Conservation (phyloP, 805 yeast genomes). For the Zygoascus ofunaensis region DNA sequence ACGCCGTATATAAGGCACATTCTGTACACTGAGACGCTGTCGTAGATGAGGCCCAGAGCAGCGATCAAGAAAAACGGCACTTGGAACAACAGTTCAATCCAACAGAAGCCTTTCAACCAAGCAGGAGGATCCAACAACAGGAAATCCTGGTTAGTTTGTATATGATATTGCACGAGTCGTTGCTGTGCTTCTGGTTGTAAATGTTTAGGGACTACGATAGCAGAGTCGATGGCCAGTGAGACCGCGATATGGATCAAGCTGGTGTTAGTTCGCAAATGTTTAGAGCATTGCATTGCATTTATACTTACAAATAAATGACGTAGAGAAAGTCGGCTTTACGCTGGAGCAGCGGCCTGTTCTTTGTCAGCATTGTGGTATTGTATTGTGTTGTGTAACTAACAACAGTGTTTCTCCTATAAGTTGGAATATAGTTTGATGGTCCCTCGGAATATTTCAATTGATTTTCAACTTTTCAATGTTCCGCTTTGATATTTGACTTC, state of each 20-base stretch:
- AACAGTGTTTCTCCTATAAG: too few relatives aligned
- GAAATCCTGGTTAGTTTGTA: constrained; percentile 60
- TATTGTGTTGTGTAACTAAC: too few relatives aligned
- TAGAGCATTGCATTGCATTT: not conserved
- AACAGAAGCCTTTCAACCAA: constrained; percentile 70
- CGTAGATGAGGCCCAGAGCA: constrained; percentile 26
- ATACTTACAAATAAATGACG: constrained; percentile 23
- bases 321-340: constrained; percentile 17
- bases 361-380: constrained; percentile 1
- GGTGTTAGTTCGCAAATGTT: not conserved
- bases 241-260: constrained; percentile 60
- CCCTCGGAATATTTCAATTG: too few relatives aligned
- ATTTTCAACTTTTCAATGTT: too few relatives aligned
- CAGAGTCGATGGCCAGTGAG: constrained; percentile 66
- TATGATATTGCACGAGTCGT: constrained; percentile 47
- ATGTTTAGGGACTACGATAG: constrained; percentile 52
- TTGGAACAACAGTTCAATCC: constrained; percentile 66
- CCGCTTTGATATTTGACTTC: too few relatives aligned
- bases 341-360: constrained; percentile 2
- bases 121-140: constrained; percentile 48
- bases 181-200: constrained; percentile 43
- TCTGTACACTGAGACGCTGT: constrained; percentile 23
- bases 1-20: constrained; percentile 61
- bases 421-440: too few relatives aligned
- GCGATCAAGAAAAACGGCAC: constrained; percentile 70